Base-by-base conservation (phyloP, 352 stramenopile species). In the Globisporangium canariense region DNA sequence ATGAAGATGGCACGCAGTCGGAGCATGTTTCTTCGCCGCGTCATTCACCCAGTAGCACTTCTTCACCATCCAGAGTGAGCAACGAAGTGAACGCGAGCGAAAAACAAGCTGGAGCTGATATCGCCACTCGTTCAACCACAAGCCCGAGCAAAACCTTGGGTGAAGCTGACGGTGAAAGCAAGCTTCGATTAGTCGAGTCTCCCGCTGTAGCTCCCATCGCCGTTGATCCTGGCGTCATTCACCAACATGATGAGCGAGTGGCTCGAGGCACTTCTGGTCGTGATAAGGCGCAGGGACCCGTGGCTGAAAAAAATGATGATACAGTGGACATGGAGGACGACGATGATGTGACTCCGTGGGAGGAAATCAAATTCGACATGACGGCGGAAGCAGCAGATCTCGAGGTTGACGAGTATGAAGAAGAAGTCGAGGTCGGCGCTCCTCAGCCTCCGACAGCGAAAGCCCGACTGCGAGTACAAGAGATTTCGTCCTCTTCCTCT, bases 401-500 rank as follows among this genome's bases (percentile, higher is more conserved):
- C 7, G 25, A 59, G 10, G 34, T 58, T 25, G 38, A 50, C 6
- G 25, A 64, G 25, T 30, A 55, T 3, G 28, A 59, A 14, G 18
- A 54, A 8, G 25, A 53, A 22, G 18, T 50, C 4, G 25, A 53
- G 18, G 40, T 36, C 13, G 6, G 3, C 49, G 20, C 4, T 53
- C 22, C n/a, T 11, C 18, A n/a, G 22, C 40, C 28, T 28, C 28
- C 47, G 20, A 32, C 18, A 41, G n/a, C 25, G 7, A 64, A 47
- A 45, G 34, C 16, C 54, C 59, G 57, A 20, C 52, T 58, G 41
- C n/a, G 54, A 13, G 9, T 47, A 25, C 43, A 56, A 32, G 60
- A 45, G 28, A 30, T 67, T 3, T 67, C 57, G 34, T 77, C 68
- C 3, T 76, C 66, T 1, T 85, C 72, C 8, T 85, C 72, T 6